Percentiles rank a stretch among this genome's conserved stretches.
Conservation (phyloP, 1,284 basidiomycete species). For the Xanthoconium separans region DNA sequence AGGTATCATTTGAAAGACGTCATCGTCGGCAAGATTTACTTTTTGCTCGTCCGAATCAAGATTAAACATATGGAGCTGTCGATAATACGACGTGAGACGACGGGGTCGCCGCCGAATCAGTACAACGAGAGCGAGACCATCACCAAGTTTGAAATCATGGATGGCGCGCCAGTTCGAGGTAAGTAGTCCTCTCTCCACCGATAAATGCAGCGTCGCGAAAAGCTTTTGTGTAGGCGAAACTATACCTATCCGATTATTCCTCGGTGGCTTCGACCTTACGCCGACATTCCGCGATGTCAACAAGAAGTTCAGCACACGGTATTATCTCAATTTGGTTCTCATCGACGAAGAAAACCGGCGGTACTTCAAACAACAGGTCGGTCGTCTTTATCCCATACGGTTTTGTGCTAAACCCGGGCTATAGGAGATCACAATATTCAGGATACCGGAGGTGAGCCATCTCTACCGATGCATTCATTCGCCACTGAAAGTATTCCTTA, state of each 20-base stretch:
- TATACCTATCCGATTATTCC: constrained; percentile 95
- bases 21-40: constrained; percentile 99
- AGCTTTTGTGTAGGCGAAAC: constrained; percentile 76
- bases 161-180: constrained; percentile 93
- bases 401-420: not conserved
- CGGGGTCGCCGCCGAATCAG: constrained; percentile 93
- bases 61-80: constrained; percentile 99
- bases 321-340: constrained; percentile 95
- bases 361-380: constrained; percentile 89
- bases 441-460: constrained; percentile 64
- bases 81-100: constrained; percentile 96
- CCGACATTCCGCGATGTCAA: constrained; percentile 99
- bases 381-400: constrained; percentile 7
- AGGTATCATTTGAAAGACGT: constrained; percentile 99
- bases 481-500: constrained; percentile 11
- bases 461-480: not conserved
- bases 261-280: constrained; percentile 97
- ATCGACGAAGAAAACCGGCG: constrained; percentile 97
- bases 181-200: constrained; percentile 15
- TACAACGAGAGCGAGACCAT: constrained; percentile 99
- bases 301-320: constrained; percentile 97
- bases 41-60: constrained; percentile 97
- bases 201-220: not conserved
- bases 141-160: constrained; percentile 99
- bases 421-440: constrained; percentile 72